Base-by-base conservation (phyloP, 2,329 filamentous ascomycete genomes). In the Cladophialophora exuberans region DNA sequence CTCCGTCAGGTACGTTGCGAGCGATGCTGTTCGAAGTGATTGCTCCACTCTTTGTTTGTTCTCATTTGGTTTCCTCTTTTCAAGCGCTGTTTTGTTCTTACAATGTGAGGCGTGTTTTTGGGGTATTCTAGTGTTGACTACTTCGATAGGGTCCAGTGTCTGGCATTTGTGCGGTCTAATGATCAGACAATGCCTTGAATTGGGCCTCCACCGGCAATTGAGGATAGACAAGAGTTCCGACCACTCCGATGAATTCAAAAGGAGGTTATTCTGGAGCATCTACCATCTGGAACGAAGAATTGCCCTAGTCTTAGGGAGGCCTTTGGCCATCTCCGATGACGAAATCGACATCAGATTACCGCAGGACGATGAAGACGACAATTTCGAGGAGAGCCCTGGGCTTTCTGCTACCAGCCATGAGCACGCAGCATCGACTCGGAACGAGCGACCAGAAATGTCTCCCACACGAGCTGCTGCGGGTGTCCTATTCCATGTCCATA, bases 91-190 rank as follows among this genome's bases (percentile, higher is more conserved):
- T 3, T 2, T 7, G 17, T 35, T 35, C 9, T 26, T n/a, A 5
- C 10, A 13, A 18, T 13, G 17, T 4, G 6, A 17, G 20, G 10
- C 15, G 15, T 1, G 20, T 22, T 26, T 17, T 18, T 3, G 1
- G 2, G 2, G 10, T n/a, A 47, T n/a, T 25, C 15, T n/a, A 10
- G 15, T 26, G 11, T 26, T 48, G 38, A 42, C 30, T 31, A 3
- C 39, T 31, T 38, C 15, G 6, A 28, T 30, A 48, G 52, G 52
- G 11, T 47, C 52, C 10, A 54, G 52, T 25, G 43, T 54, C 15
- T 54, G 52, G 52, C 52, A 54, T 43, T 31, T 54, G 30, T 54
- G 52, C 18, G 52, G 52, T 36, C 13, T 54, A 13, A 45, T 45
- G 43, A 39, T 54, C 23, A 48, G 52, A 31, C 52, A 54, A 39